phyloP scores from a whole-genome alignment of 1,284 basidiomycete species.

The Rhodotorula sp. region DNA sequence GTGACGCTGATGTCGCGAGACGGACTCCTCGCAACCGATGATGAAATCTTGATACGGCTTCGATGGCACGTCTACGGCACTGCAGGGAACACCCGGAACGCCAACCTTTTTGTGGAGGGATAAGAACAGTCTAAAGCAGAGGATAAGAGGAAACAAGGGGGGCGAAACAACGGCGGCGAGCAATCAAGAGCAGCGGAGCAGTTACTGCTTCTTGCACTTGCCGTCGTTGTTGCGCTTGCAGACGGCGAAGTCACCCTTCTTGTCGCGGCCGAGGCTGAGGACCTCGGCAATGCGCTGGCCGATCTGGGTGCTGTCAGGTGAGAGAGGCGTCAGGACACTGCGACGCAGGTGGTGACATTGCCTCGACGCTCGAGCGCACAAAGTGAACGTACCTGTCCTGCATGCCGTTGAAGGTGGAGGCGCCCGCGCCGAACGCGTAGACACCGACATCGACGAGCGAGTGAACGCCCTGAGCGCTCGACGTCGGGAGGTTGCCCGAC shows the following conservation, averaged over 20 bases:
- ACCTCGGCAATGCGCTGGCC: constrained; percentile 51
- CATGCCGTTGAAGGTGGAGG: constrained; percentile 51
- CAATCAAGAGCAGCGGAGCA: background rate
- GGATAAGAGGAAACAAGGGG: too few species aligned
- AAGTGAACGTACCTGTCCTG: constrained; percentile 11
- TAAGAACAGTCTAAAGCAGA: too few species aligned
- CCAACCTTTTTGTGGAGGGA: too few species aligned
- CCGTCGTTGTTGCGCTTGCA: background rate
- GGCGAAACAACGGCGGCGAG: background rate
- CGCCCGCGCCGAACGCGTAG: constrained; percentile 52
- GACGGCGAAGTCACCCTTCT: constrained; percentile 12
- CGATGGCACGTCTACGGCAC: too few species aligned
- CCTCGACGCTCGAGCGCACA: too few species aligned
- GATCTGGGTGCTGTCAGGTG: constrained; percentile 11
- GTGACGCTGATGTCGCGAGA: too few species aligned
- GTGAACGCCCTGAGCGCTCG: constrained; percentile 52
- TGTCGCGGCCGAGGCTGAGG: constrained; percentile 46
- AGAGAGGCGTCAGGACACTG: too few species aligned
- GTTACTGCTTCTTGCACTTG: background rate
- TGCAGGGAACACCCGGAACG: too few species aligned
- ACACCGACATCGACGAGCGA: constrained; percentile 50
- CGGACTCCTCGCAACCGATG: too few species aligned
- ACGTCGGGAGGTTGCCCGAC: constrained; percentile 44
- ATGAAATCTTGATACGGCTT: too few species aligned
- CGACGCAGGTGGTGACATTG: too few species aligned